phyloP scores from a whole-genome alignment of 1,284 basidiomycete species.

The Blastosporella zonata region DNA sequence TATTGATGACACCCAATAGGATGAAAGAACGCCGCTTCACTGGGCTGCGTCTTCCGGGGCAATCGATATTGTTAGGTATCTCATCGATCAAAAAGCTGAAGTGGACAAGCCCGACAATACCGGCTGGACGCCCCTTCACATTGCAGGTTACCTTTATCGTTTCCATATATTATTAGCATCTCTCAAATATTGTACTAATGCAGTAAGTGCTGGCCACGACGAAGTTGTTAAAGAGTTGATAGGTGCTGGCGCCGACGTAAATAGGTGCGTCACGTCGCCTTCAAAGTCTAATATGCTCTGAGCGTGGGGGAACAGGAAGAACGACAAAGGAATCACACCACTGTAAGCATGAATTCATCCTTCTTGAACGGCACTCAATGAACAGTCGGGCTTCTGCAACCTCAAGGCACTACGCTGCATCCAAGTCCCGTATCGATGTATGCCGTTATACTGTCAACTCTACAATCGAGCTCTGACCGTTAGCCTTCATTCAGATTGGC shows the following conservation, averaged over 20 bases:
- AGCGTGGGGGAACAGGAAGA: constrained; percentile 42
- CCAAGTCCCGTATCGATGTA: constrained; percentile 86
- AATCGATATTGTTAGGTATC: constrained; percentile 66
- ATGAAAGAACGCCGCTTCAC: constrained; percentile 86
- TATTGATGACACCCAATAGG: constrained; percentile 43
- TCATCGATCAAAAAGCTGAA: constrained; percentile 72
- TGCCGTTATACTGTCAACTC: constrained; percentile 30
- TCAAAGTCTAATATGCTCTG: constrained; percentile 19
- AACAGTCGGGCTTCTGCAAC: constrained; percentile 14
- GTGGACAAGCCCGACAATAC: constrained; percentile 70
- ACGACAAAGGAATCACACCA: constrained; percentile 85
- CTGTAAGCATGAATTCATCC: constrained; percentile 54
- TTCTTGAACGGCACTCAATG: constrained; percentile 10
- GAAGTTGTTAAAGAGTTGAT: constrained; percentile 78
- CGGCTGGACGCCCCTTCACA: constrained; percentile 87
- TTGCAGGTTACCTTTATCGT: constrained; percentile 57
- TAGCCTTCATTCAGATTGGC: constrained; percentile 71
- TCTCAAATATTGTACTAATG: background rate
- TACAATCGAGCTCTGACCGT: constrained; percentile 25
- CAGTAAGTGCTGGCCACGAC: constrained; percentile 81
- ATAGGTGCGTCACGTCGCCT: constrained; percentile 37
- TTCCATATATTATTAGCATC: background rate
- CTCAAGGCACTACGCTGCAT: constrained; percentile 88
- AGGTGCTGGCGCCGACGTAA: constrained; percentile 82
- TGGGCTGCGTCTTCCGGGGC: constrained; percentile 83